These are phyloP conservation scores for Diaporthe longicolla DNA, from an alignment of 2,329 filamentous ascomycete genomes.

Conservation along the genomic window DNA sequence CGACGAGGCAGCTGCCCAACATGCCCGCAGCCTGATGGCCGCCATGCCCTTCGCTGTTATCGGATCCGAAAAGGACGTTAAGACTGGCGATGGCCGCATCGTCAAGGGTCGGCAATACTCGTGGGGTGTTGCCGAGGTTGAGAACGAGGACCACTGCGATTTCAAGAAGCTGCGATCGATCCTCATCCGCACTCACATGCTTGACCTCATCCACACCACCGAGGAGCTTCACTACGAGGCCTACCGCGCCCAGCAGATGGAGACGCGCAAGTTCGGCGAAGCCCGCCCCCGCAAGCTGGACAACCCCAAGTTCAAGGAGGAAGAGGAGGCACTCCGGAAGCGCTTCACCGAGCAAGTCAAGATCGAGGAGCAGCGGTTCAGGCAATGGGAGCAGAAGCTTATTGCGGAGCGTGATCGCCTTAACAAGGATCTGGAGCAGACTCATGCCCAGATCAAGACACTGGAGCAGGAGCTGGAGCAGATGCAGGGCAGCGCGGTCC, in stretches of 20 bases:
- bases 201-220: slow-evolving; percentile 99
- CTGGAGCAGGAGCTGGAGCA: slow-evolving; percentile 92
- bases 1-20: slow-evolving; percentile 94
- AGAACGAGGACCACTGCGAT: slow-evolving; percentile 99
- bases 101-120: slow-evolving; percentile 99
- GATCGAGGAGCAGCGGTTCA: slow-evolving; percentile 99
- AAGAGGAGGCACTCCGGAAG: slow-evolving; percentile 98
- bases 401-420: slow-evolving; percentile 98
- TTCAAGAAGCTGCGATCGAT: slow-evolving; percentile 99
- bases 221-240: slow-evolving; percentile 99
- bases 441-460: slow-evolving; percentile 93
- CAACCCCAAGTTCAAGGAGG: slow-evolving; percentile 99
- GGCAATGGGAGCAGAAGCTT: slow-evolving; percentile 99
- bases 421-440: slow-evolving; percentile 99
- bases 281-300: slow-evolving; percentile 97
- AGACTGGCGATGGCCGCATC: slow-evolving; percentile 94
- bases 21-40: slow-evolving; percentile 93
- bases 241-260: slow-evolving; percentile 99
- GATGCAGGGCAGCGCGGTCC: slow-evolving; percentile 90
- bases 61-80: slow-evolving; percentile 98
- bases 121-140: slow-evolving; percentile 99
- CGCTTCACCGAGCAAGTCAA: slow-evolving; percentile 99
- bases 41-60: slow-evolving; percentile 99
- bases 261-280: slow-evolving; percentile 99
- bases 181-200: slow-evolving; percentile 98